These are phyloP conservation scores for Candida sakaeoensis DNA, from an alignment of 805 yeast species.

Conservation along the genomic window DNA sequence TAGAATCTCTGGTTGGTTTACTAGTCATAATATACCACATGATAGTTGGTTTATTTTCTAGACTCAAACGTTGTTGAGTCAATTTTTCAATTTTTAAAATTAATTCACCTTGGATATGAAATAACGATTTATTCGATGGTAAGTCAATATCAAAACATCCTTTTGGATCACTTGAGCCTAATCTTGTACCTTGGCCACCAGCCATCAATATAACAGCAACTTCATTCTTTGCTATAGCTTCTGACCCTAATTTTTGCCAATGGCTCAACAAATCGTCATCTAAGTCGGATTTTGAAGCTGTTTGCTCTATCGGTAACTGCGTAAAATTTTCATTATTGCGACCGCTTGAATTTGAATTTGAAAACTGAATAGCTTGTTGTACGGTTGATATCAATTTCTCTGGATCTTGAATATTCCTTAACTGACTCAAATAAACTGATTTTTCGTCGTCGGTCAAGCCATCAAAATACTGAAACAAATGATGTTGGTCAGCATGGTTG, in stretches of 20 bases:
- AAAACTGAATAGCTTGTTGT: constrained; percentile 42
- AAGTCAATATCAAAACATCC: constrained; percentile 89
- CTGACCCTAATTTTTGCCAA: constrained; percentile 56
- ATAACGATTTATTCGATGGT: constrained; percentile 79
- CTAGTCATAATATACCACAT: constrained; percentile 94
- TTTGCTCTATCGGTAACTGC: constrained; percentile 46
- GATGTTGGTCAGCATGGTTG: constrained; percentile 48
- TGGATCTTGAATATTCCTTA: constrained; percentile 42
- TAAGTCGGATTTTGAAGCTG: constrained; percentile 50
- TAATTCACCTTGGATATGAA: constrained; percentile 91
- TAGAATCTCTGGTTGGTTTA: constrained; percentile 72
- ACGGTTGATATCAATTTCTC: constrained; percentile 38
- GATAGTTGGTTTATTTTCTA: constrained; percentile 13
- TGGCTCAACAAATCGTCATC: constrained; percentile 21
- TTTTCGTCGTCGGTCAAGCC: constrained; percentile 33
- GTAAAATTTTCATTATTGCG: constrained; percentile 24
- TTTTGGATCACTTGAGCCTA: constrained; percentile 87
- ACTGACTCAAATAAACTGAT: constrained; percentile 35
- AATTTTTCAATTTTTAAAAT: constrained; percentile 59
- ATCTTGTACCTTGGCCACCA: constrained; percentile 97
- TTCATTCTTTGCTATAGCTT: constrained; percentile 63
- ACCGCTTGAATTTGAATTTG: constrained; percentile 17
- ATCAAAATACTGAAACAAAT: constrained; percentile 49
- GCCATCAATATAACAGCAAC: constrained; percentile 94
- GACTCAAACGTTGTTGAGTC: constrained; percentile 30